A percentile compares a stretch with the other conserved stretches of the same genome.
Evolutionary conservation across 2,329 filamentous ascomycete species (phyloP).

Genomic region (Emericellopsis cladophorae): DNA sequence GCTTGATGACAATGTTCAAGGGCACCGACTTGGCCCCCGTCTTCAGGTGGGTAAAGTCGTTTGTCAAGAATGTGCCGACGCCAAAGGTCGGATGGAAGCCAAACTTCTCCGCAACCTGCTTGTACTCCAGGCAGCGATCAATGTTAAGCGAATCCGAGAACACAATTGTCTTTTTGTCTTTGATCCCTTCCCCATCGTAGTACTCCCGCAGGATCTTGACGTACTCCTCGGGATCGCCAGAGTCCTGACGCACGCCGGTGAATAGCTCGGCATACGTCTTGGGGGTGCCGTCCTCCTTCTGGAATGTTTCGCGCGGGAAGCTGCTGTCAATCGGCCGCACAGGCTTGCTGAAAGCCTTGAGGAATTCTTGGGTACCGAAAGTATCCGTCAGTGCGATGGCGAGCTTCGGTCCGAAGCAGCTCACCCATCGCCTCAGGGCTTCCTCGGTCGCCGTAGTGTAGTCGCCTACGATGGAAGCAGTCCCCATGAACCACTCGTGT

Average conservation of each 20-base stretch:
- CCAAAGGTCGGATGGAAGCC: slow-evolving; percentile 84
- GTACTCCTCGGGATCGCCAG: slow-evolving; percentile 72
- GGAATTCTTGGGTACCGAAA: slow-evolving; percentile 83
- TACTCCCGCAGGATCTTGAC: slow-evolving; percentile 69
- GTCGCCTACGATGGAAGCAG: slow-evolving; percentile 78
- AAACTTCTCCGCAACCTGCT: slow-evolving; percentile 63
- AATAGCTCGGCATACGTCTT: slow-evolving; percentile 73
- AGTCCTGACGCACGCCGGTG: slow-evolving; percentile 78
- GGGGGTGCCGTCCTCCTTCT: slow-evolving; percentile 22
- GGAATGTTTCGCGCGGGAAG: slow-evolving; percentile 26
- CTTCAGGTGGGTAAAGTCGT: slow-evolving; percentile 68
- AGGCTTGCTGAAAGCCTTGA: slow-evolving; percentile 68
- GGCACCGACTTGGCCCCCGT: slow-evolving; percentile 77
- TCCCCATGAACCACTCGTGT: slow-evolving; percentile 99
- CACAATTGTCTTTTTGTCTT: slow-evolving; percentile 75
- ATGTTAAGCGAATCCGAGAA: slow-evolving; percentile 94
- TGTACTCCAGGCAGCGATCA: slow-evolving; percentile 83
- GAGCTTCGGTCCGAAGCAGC: slow-evolving; percentile 76
- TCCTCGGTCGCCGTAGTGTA: slow-evolving; percentile 77
- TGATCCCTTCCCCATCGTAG: slow-evolving; percentile 65
- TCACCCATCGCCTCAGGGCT: slow-evolving; percentile 78
- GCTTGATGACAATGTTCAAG: slow-evolving; percentile 95
- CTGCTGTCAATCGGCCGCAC: slow-evolving; percentile 30
- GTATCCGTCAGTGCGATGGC: slow-evolving; percentile 91
- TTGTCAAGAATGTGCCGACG: slow-evolving; percentile 90